These are phyloP conservation scores for Quercus phellos DNA, from an alignment of 331 rosid species.

Conservation along the genomic window DNA sequence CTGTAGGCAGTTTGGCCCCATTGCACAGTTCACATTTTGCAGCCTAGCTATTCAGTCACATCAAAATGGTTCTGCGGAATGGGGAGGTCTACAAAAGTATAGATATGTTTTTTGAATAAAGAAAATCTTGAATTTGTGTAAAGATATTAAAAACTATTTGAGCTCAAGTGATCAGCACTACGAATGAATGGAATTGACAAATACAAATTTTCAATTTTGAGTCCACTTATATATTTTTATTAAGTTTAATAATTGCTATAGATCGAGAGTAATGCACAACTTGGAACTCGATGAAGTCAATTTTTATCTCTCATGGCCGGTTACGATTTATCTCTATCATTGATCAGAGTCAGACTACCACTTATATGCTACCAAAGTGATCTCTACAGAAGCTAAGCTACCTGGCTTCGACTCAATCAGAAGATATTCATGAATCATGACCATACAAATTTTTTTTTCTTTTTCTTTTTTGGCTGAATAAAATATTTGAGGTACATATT, in stretches of 20 bases:
- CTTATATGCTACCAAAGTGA: constrained; percentile 38
- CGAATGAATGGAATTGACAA: neutral
- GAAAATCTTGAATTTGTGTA: neutral
- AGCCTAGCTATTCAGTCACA: neutral
- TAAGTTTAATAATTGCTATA: neutral
- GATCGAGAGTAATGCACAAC: constrained; percentile 28
- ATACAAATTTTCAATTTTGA: neutral
- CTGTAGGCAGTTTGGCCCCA: constrained; percentile 10
- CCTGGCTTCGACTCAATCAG: constrained; percentile 17
- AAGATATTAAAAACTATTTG: neutral
- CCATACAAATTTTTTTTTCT: no score
- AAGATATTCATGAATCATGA: no score
- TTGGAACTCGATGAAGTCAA: constrained; percentile 21
- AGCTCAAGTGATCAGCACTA: neutral
- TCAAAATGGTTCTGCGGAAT: neutral
- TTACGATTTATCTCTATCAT: constrained; percentile 35
- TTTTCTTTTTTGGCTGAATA: no score
- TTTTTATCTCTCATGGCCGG: constrained; percentile 57
- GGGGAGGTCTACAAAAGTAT: neutral
- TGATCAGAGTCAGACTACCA: constrained; percentile 16
- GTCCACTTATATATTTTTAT: neutral
- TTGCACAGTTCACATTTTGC: constrained; percentile 32
- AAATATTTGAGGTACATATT: no score
- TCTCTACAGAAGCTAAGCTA: constrained; percentile 30
- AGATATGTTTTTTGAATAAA: neutral